Percentiles rank a stretch among this genome's conserved stretches.
phyloP scores from a whole-genome alignment of 2,329 filamentous ascomycete genomes.

The Claviceps africana region DNA sequence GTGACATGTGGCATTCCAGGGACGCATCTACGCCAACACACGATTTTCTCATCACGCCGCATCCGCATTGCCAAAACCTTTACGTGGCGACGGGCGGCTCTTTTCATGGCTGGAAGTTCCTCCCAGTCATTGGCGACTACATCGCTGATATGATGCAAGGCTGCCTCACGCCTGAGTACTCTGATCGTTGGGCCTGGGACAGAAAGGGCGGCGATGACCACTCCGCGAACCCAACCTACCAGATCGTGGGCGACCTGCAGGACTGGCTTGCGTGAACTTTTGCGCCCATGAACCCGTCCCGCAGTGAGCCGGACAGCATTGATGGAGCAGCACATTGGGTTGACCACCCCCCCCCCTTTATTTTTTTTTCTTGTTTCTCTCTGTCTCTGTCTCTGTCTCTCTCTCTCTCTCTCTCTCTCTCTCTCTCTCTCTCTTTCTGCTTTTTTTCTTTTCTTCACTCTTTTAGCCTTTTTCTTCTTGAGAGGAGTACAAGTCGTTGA shows the following conservation, averaged over 20 bases:
- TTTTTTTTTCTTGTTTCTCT: too few relatives aligned
- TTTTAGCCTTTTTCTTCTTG: neutral
- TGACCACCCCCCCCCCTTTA: too few relatives aligned
- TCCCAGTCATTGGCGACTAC: conserved; percentile 48
- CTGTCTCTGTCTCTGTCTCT: too few relatives aligned
- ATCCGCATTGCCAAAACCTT: conserved; percentile 34
- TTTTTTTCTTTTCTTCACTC: neutral
- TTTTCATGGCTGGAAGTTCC: conserved; percentile 52
- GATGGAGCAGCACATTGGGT: neutral
- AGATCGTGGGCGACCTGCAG: conserved; percentile 25
- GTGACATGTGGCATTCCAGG: conserved; percentile 24
- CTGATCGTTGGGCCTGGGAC: conserved; percentile 32
- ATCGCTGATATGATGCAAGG: conserved; percentile 34
- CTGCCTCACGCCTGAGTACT: conserved; percentile 23
- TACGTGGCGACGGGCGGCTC: conserved; percentile 49
- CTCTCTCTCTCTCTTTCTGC: too few relatives aligned
- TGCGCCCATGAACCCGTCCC: neutral
- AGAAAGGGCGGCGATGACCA: conserved; percentile 25
- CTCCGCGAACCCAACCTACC: conserved; percentile 28
- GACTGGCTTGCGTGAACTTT: conserved; percentile 19
- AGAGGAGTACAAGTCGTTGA: neutral
- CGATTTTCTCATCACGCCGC: conserved; percentile 45
- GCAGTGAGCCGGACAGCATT: neutral
- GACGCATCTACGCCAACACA: conserved; percentile 48
- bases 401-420: too few relatives aligned